Evolutionary conservation across 352 stramenopile genomes (phyloP), one percentile per base, ranked within the genome.

Genomic region (Phytophthora pseudosyringae): DNA sequence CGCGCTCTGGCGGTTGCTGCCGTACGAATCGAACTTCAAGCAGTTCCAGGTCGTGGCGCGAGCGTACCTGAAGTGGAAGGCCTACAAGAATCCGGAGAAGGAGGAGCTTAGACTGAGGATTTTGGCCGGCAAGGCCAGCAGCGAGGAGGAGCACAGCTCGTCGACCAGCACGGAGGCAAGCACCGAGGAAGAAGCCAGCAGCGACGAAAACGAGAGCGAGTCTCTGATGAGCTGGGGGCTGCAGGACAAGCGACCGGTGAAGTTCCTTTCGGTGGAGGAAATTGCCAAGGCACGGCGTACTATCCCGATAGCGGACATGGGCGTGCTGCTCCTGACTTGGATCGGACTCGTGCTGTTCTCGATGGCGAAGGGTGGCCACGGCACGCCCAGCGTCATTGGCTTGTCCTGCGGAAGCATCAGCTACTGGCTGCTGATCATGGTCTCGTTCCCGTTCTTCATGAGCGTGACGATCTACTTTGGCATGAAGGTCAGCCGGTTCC

Each of bases 291-390:
- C 80, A 41, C 78, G 81, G 16, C 73, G 75, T 25, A 69, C 68
- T 15, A 74, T 94, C 7, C 86, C 86, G 3, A 76, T 80, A 50
- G 75, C 59, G 25, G 86, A 95, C 48, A 63, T 95, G 39, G 53
- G 59, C 1, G 81, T 95, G 32, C 67, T 95, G 29, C 81, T 90
- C 53, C 57, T 95, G 50, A 92, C 85, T 13, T 95, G 86, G 86
- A 71, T 92, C 35, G 83, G 72, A 4, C 79, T 95, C 12, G 75
- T 95, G 9, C 48, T 92, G 15, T 91, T 93, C 51, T 93, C 86
- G 4, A 80, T 95, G 66, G 78, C 78, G 5, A 93, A 91, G 48
- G 87, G 87, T 33, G 87, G 87, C 16, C 87, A 95, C 52, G 87
- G 85, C 15, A 77, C 80, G 3, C 78, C 87, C 0, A 95, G 87